Evolutionary conservation across 202 grass and related monocot species (phyloP).

Genomic region (Saccharum hybrid): DNA sequence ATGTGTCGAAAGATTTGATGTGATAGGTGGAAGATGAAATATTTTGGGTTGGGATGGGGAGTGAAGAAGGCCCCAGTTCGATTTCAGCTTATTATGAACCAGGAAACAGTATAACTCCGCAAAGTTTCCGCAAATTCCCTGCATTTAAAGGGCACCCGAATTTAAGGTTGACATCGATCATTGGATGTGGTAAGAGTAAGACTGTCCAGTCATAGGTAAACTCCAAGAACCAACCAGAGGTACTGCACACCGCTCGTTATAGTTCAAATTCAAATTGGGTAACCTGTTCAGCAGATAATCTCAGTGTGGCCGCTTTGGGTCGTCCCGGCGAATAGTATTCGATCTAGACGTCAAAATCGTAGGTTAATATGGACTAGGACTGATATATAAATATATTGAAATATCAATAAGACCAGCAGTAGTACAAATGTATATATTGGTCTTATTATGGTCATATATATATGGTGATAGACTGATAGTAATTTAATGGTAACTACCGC

Average conservation of each 20-base stretch:
- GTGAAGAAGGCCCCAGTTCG: too few relatives aligned
- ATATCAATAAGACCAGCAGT: not conserved
- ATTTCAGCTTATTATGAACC: not conserved
- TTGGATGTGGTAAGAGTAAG: not conserved
- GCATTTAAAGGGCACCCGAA: too few relatives aligned
- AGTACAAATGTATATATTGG: not conserved
- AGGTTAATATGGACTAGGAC: not conserved
- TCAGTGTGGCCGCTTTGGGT: not conserved
- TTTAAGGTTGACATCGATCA: not conserved
- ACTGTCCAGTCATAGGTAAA: conserved; percentile 3
- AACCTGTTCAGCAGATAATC: conserved; percentile 32
- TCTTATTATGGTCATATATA: not conserved
- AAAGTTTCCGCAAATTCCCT: too few relatives aligned
- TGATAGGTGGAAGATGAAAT: too few relatives aligned
- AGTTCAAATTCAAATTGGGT: conserved; percentile 8
- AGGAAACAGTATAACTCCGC: not conserved
- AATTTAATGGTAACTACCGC: conserved; percentile 8
- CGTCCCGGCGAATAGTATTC: conserved; percentile 34
- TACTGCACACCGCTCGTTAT: not conserved
- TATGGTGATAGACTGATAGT: not conserved
- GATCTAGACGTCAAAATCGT: conserved; percentile 20
- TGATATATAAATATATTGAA: not conserved
- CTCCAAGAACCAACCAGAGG: not conserved
- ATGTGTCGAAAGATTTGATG: too few relatives aligned
- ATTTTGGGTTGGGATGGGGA: too few relatives aligned